Percentiles rank a stretch among this genome's conserved stretches.
These are phyloP conservation scores for Penicillium odoratum DNA, from an alignment of 495 filamentous ascomycete species.

Conservation along the genomic window DNA sequence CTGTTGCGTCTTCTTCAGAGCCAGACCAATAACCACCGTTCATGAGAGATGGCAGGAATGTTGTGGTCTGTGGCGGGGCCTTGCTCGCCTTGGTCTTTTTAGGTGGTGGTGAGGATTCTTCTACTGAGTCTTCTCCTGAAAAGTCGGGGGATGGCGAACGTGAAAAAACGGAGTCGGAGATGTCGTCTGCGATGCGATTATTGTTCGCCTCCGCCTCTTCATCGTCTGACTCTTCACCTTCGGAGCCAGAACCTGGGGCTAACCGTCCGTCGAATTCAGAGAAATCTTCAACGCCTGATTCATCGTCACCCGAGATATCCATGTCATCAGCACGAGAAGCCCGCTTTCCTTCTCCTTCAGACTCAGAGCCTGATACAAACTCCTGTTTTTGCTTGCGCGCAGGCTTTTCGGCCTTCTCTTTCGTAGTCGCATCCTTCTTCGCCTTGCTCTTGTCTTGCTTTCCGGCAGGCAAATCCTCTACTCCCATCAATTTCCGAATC, in stretches of 20 bases:
- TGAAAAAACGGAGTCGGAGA: conserved; percentile 32
- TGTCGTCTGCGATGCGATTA: conserved; percentile 20
- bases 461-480: conserved; percentile 49
- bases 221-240: conserved; percentile 43
- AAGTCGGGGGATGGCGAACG: conserved; percentile 39
- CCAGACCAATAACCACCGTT: conserved; percentile 93
- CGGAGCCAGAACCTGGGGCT: conserved; percentile 52
- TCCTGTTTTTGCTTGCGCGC: conserved; percentile 16
- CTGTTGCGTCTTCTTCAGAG: conserved; percentile 61
- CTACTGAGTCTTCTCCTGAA: conserved; percentile 26
- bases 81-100: conserved; percentile 44
- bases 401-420: conserved; percentile 15
- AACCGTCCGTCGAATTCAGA: conserved; percentile 55
- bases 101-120: conserved; percentile 27
- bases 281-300: conserved; percentile 43
- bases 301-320: conserved; percentile 31
- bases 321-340: conserved; percentile 15
- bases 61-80: conserved; percentile 58
- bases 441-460: conserved; percentile 25
- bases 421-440: conserved; percentile 22
- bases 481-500: conserved; percentile 60
- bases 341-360: conserved; percentile 8
- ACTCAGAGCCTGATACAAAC: conserved; percentile 18
- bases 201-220: conserved; percentile 21
- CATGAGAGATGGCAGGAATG: conserved; percentile 81